phyloP scores from a whole-genome alignment of 179 eudicot species.

The Spergularia azorica region DNA sequence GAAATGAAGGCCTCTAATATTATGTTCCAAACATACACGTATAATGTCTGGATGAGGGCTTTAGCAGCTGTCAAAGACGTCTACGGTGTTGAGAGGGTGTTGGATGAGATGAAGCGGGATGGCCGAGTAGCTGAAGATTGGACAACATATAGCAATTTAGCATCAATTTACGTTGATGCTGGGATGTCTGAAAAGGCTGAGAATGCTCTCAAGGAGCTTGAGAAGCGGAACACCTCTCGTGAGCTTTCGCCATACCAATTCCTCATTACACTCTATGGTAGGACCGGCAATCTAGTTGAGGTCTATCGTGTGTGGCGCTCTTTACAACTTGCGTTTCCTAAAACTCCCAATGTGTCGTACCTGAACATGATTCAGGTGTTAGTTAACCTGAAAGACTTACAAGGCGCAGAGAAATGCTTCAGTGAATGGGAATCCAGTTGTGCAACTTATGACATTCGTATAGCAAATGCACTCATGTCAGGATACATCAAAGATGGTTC shows the following conservation, averaged over 20 bases:
- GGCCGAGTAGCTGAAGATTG: conserved; percentile 79
- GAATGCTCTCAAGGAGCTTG: conserved; percentile 86
- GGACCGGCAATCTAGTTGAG: conserved; percentile 77
- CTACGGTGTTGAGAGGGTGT: conserved; percentile 78
- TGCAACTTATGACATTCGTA: conserved; percentile 70
- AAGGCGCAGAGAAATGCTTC: conserved; percentile 92
- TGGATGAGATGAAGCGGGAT: conserved; percentile 93
- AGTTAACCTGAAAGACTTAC: conserved; percentile 80
- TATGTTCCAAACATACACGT: conserved; percentile 72
- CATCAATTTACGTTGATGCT: conserved; percentile 75
- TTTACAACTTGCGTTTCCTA: conserved; percentile 66
- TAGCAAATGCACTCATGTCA: conserved; percentile 66
- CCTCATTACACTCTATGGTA: conserved; percentile 80
- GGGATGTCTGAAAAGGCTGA: conserved; percentile 74
- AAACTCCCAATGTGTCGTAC: conserved; percentile 72
- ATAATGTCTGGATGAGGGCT: conserved; percentile 94
- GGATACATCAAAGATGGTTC: conserved; percentile 56
- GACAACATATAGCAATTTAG: conserved; percentile 95
- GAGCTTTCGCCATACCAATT: conserved; percentile 69
- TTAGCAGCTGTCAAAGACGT: conserved; percentile 74
- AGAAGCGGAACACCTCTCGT: conserved; percentile 54
- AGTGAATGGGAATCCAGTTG: conserved; percentile 75
- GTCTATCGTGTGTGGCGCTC: conserved; percentile 94
- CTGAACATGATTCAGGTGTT: conserved; percentile 80
- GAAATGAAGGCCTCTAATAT: conserved; percentile 86